Evolutionary conservation across 169 alveolate genomes (phyloP), one percentile per base, ranked within the genome.

Genomic region (Cryptosporidium parvum): DNA sequence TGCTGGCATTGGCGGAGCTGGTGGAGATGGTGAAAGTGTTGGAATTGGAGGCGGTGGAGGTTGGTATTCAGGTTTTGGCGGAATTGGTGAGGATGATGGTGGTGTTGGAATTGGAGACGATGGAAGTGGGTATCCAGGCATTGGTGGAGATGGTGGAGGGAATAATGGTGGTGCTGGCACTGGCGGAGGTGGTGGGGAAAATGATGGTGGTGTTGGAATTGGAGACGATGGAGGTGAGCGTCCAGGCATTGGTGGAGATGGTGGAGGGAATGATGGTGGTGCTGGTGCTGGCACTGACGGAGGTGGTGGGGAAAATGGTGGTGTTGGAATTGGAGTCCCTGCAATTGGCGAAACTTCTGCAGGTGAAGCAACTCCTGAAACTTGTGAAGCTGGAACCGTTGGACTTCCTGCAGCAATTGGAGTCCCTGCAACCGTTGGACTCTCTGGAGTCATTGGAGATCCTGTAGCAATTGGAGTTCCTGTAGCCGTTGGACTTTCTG

Each of bases 21-120:
- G 14, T 71, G 85, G 85, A 3, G 69, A n/a, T 71, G 62, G 14
- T 71, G 65, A 51, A 2, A 69, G 85, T 12, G 85, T 0, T 48
- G 85, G 65, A 31, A 42, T 29, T 62, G 71, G 48, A 10, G 26
- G 3, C 9, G 70, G 1, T 9, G 69, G 18, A 16, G 69, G 23
- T 45, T 0, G 69, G 33, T 0, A 2, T 31, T 0, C 33, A 0
- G 48, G 51, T 33, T 3, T 21, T 21, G 37, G 44, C 48, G 85
- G 1, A 6, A 1, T 26, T 31, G 33, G 33, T 31, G 33, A 1
- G 33, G 33, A 31, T 31, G 33, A 31, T 31, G 33, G 33, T 31
- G 33, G 33, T 31, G 33, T 0, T 10, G 85, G 29, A 44, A 10
- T 12, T 70, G 61, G 85, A 44, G 44, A 8, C 0, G 9, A 7